These are phyloP conservation scores for Neurospora tetraspora DNA, from an alignment of 495 filamentous ascomycete genomes.

Conservation along the genomic window DNA sequence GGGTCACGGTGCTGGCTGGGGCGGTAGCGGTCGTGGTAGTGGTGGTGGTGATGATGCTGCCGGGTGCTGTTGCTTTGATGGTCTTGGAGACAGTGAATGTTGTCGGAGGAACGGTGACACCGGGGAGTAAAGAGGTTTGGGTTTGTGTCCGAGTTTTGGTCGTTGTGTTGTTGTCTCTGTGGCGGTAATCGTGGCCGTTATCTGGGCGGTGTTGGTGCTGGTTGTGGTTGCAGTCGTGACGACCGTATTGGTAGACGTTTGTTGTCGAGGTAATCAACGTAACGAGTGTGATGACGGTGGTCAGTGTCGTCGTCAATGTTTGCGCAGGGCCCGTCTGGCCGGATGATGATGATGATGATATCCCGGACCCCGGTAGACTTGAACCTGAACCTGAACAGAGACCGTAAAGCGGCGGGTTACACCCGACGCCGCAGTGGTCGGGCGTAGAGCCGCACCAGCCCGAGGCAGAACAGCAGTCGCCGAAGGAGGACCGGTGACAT, in stretches of 20 bases:
- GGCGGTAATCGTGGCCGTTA: no score
- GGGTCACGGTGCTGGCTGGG: not conserved
- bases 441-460: constrained; percentile 41
- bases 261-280: no score
- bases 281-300: no score
- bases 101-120: not conserved
- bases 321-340: not conserved
- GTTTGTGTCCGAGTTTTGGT: no score
- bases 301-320: no score
- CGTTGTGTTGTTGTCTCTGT: no score
- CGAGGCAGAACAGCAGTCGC: constrained; percentile 32
- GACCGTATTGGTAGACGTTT: no score
- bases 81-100: not conserved
- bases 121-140: no score
- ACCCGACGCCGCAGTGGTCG: constrained; percentile 41
- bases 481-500: constrained; percentile 36
- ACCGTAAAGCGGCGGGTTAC: constrained; percentile 15
- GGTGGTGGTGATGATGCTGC: not conserved
- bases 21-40: not conserved
- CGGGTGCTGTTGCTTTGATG: not conserved
- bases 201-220: no score
- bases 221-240: no score
- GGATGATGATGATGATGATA: not conserved
- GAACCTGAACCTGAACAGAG: not conserved
- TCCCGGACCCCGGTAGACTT: not conserved